Percentiles rank a stretch among this genome's conserved stretches.
These are phyloP conservation scores for Neofusicoccum sp. DNA, from an alignment of 2,329 filamentous ascomycete species.

Conservation along the genomic window DNA sequence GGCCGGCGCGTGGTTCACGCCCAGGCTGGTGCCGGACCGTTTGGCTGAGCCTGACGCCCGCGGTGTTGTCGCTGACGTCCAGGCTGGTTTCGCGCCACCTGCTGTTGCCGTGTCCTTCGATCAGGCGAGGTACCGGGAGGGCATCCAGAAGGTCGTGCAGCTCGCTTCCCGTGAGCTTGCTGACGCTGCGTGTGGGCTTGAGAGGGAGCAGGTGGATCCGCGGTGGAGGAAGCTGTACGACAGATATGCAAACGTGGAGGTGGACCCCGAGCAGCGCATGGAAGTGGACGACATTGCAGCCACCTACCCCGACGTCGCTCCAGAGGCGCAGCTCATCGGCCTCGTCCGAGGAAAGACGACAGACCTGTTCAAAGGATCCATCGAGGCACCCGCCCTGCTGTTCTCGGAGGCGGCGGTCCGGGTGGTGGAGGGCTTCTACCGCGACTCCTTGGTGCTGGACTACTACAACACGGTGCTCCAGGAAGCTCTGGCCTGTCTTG, in stretches of 20 bases:
- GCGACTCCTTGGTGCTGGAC: neutral
- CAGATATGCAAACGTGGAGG: neutral
- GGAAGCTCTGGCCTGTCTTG: neutral
- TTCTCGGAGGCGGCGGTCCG: neutral
- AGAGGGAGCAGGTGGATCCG: neutral
- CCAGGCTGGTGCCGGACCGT: neutral
- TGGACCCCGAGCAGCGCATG: neutral
- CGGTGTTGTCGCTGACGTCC: neutral
- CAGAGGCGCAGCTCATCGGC: neutral
- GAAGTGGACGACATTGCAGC: neutral
- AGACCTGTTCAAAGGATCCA: neutral
- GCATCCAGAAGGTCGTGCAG: neutral
- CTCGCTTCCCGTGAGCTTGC: neutral
- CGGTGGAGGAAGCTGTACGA: neutral
- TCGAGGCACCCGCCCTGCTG: neutral
- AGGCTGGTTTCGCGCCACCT: neutral
- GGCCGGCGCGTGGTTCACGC: neutral
- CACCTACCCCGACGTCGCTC: neutral
- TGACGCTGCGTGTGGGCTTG: neutral
- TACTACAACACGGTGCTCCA: neutral
- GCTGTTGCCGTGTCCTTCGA: neutral
- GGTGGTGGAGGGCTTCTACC: neutral
- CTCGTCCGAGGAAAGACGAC: neutral
- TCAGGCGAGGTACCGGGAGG: neutral
- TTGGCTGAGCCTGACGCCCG: neutral